Base-by-base conservation (phyloP, 305 asterid species). In the Rubia balearica region DNA sequence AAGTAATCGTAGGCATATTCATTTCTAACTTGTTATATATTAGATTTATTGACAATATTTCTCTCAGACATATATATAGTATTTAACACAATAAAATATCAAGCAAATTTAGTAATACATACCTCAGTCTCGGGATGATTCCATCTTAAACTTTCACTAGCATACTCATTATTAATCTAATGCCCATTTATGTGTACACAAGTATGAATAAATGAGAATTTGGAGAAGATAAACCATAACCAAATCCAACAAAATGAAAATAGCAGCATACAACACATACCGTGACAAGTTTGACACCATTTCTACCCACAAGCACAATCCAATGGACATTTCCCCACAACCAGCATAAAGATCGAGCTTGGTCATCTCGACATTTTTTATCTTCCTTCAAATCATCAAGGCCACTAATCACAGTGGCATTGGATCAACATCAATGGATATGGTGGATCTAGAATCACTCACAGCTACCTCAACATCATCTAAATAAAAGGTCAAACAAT, bases 241-340 rank as follows among this genome's bases (percentile, higher is more conserved):
- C 13, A 13, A 61, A 14, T 11, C 21, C 0, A 22, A 7, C 24
- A 2, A 7, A 36, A 33, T 7, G 49, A 27, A 40, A 17, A 67
- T 45, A 0, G 27, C 22, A 68, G 59, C 12, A 48, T 8, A 69
- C 30, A 46, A n/a, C 40, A 66, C 80, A 75, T 85, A 89, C 96
- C 66, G 94, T 85, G 13, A 81, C 86, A 63, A 91, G 91, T 72
- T 81, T 84, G 45, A 82, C 80, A 17, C 82, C 79, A 5, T 85
- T 79, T 70, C 82, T 83, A 53, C 97, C 60, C 97, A 97, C 8
- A 87, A 42, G 72, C 92, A 87, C 69, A 92, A 74, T 65, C 97
- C 96, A 4, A 96, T 92, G 51, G 98, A 92, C 98, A 92, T 90
- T 70, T 89, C 97, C 48, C 98, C 97, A 79, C 98, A 92, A 30